Conservation (phyloP, 2,329 filamentous ascomycete species). For the Cryphonectria carpinicola region DNA sequence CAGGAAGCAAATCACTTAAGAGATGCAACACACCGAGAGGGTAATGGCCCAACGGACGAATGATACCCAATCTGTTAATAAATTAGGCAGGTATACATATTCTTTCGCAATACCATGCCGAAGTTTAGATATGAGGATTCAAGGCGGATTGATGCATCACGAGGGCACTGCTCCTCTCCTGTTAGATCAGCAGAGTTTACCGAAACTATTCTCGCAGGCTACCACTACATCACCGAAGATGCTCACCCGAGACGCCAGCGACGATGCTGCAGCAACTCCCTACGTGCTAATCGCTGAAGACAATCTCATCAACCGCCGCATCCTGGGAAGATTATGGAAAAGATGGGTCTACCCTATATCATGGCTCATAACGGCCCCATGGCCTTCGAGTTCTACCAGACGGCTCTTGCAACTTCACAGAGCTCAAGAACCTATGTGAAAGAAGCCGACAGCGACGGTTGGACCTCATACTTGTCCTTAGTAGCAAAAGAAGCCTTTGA, state of each 20-base stretch:
- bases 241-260: too few species aligned
- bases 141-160: too few species aligned
- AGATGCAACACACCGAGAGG: neutral
- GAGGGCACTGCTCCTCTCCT: neutral
- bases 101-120: neutral
- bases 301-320: neutral
- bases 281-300: neutral
- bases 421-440: fast-evolving
- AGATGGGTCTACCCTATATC: neutral
- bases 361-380: neutral
- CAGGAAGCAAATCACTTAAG: neutral
- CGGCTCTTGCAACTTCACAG: neutral
- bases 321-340: neutral
- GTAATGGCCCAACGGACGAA: neutral
- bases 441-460: neutral
- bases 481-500: too few species aligned
- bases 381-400: neutral
- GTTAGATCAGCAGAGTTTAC: neutral
- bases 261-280: neutral
- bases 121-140: neutral
- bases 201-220: neutral
- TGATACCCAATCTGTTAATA: too few species aligned
- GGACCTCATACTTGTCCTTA: too few species aligned
- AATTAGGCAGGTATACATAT: neutral
- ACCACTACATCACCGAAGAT: neutral